These are phyloP conservation scores for Smallanthus sonchifolius DNA, from an alignment of 129 eudicot genomes.

Conservation along the genomic window DNA sequence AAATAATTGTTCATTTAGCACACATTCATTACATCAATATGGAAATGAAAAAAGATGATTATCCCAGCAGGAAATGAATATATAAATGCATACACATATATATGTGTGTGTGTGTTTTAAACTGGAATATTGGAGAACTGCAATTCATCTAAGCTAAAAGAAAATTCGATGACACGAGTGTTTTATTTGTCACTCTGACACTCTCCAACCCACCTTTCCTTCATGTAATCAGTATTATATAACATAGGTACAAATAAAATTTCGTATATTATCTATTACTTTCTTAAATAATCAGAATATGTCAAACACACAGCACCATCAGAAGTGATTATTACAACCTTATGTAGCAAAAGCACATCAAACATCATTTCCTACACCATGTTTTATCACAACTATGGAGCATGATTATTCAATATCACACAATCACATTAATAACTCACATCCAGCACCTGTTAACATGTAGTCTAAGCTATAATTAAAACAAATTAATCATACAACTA, in stretches of 20 bases:
- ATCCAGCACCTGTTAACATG: neutral
- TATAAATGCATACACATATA: neutral
- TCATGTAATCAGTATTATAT: neutral
- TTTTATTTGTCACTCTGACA: neutral
- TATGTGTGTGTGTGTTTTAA: neutral
- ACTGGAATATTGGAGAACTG: constrained; percentile 1
- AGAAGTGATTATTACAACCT: neutral
- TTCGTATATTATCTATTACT: neutral
- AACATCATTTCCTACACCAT: neutral
- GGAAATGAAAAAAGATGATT: neutral
- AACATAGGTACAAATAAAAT: neutral
- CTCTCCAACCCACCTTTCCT: neutral
- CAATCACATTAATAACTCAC: neutral
- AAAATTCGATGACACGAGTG: neutral
- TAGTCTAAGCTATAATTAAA: neutral
- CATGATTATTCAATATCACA: neutral
- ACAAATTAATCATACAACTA: constrained; percentile 4
- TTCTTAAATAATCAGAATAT: neutral
- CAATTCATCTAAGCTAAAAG: neutral
- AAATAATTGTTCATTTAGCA: neutral
- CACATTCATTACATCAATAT: neutral
- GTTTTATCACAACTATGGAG: neutral
- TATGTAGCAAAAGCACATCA: neutral
- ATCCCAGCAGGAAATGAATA: neutral
- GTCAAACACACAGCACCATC: neutral